Evolutionary conservation across 2,329 filamentous ascomycete species (phyloP), one percentile per base, ranked within the genome.

Genomic region (Aspergillus eucalypticola): DNA sequence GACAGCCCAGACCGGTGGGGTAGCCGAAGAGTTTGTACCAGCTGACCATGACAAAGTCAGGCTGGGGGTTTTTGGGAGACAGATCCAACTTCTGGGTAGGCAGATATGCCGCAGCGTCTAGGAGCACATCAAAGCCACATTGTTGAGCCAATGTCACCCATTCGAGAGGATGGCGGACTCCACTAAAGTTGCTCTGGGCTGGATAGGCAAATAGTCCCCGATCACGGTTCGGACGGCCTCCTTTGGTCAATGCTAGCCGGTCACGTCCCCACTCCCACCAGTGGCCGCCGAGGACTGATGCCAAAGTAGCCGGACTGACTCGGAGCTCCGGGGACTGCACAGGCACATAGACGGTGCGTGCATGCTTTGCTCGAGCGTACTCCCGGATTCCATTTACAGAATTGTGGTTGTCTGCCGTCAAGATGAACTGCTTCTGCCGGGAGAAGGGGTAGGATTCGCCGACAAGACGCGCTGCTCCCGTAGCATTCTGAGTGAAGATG

Each of bases 11-110:
- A 3, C 59, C 59, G 1, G 59, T 60, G 19, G 59, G 59, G 39
- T 58, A 60, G 3, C 59, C 59, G 15, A 60, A 60, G 11, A 60
- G 25, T 17, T 60, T 60, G 59, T 60, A 60, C 59, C 59, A 60
- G 54, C 59, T 60, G 8, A 60, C 35, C 11, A 60, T 54, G 2
- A 60, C 7, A 32, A 60, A 60, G 11, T 60, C 59, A 2, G 59
- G 59, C 25, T 60, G 54, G 3, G 41, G 54, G 32, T 38, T 46
- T 3, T 21, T 13, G 13, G 44, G 41, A 1, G 59, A 60, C 1
- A 60, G 59, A 6, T 60, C 48, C 42, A 60, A 10, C 13, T 27
- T 25, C 6, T 57, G 39, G 11, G 59, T 60, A 42, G 59, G 59
- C 1, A 60, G 59, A 13, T 60, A 60, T 1, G 59, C 59, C 2